Evolutionary conservation across 2,329 filamentous ascomycete genomes (phyloP), one percentile per base, ranked within the genome.

Genomic region (Xylaria sp.): DNA sequence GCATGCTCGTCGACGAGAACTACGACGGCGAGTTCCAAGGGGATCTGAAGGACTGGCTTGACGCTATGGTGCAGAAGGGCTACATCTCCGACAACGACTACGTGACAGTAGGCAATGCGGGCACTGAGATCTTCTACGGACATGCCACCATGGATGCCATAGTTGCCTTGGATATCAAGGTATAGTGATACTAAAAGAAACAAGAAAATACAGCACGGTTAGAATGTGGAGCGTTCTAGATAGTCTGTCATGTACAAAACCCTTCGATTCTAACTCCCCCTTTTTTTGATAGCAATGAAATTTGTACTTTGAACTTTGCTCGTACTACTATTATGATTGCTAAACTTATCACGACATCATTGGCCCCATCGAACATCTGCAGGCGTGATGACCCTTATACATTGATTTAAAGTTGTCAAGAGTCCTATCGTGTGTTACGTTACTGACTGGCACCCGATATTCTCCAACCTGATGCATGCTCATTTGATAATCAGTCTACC

Each of bases 51-150:
- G 54, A 72, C 1, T 75, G 73, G 73, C 67, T 75, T 21, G 58
- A 66, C 35, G 65, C 48, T 40, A 73, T 75, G 70, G 72, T 68
- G 6, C 16, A 57, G 23, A 63, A 59, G 58, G 73, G 72, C 21
- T 74, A 72, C 32, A 63, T 74, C 54, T 60, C 65, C 18, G 60
- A 69, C 42, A 40, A 16, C 60, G 60, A 71, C 21, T 74, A 69
- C 66, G 63, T 75, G 37, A 75, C 71, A 42, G 71, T 70, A 0
- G 72, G 72, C 29, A 75, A 74, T 29, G 71, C 71, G 0, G 74
- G 74, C 18, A 72, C 69, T 2, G 74, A 75, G 65, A 64, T 73
- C 21, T 75, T 75, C 60, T 75, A 72, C 27, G 74, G 74, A 2
- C 69, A 67, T 10, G 47, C 69, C 1, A 58, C 58, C 27, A 62